Percentiles rank a stretch among this genome's conserved stretches.
Conservation (phyloP, 2,329 filamentous ascomycete genomes). For the Nannizzia gypsea region DNA sequence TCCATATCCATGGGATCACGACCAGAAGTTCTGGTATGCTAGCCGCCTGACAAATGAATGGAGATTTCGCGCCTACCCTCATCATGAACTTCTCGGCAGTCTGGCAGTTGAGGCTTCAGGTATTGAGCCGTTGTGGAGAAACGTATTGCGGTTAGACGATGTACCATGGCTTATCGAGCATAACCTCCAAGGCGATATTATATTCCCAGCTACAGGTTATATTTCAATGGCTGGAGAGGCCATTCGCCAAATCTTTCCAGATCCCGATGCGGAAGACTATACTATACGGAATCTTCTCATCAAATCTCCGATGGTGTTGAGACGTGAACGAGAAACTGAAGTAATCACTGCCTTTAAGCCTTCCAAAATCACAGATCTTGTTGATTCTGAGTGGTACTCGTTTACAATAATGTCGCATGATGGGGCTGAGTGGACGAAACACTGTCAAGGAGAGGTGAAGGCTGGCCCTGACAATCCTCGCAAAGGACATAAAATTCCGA, state of each 20-base stretch:
- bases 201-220: slow-evolving; percentile 36
- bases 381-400: neutral
- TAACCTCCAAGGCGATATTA: slow-evolving; percentile 24
- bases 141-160: slow-evolving; percentile 24
- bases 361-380: neutral
- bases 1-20: slow-evolving; percentile 14
- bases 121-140: slow-evolving; percentile 30
- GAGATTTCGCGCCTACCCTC: slow-evolving; percentile 10
- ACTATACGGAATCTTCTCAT: slow-evolving; percentile 15
- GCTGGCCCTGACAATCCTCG: neutral
- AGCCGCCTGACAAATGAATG: slow-evolving; percentile 16
- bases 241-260: slow-evolving; percentile 8
- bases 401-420: slow-evolving; percentile 17
- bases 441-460: slow-evolving; percentile 17
- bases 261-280: neutral
- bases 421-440: slow-evolving; percentile 16
- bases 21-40: slow-evolving; percentile 18
- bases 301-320: slow-evolving; percentile 17
- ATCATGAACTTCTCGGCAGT: slow-evolving; percentile 18
- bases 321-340: slow-evolving; percentile 16
- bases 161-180: slow-evolving; percentile 36
- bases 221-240: slow-evolving; percentile 36
- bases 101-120: slow-evolving; percentile 20
- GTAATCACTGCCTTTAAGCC: slow-evolving; percentile 15
- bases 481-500: neutral